A percentile compares a stretch with the other conserved stretches of the same genome.
Conservation (phyloP, 306 rosid species). For the Corylus avellana region DNA sequence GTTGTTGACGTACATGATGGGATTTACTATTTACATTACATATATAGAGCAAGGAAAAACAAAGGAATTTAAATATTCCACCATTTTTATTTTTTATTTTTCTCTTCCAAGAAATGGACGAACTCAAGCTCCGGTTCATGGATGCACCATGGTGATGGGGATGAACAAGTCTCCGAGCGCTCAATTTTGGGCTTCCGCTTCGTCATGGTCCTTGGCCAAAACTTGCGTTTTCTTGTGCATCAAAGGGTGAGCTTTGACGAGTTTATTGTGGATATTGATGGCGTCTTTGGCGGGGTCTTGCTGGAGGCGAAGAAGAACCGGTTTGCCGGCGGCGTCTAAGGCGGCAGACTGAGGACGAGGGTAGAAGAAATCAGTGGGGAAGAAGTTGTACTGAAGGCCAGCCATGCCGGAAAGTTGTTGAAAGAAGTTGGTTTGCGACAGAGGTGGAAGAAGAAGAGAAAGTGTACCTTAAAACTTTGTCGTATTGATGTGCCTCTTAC, state of each 20-base stretch:
- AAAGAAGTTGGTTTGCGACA: too few species aligned
- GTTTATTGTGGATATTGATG: background rate
- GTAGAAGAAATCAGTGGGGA: conserved; percentile 29
- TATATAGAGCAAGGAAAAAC: too few species aligned
- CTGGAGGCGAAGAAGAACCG: background rate
- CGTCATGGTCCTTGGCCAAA: background rate
- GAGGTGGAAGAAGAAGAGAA: background rate
- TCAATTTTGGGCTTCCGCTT: background rate
- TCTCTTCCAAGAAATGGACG: background rate
- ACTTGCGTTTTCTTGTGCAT: background rate
- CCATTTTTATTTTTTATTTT: too few species aligned
- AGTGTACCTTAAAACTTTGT: background rate
- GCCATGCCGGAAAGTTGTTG: conserved; percentile 9
- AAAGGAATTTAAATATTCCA: too few species aligned
- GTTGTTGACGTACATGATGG: background rate
- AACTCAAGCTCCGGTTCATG: background rate
- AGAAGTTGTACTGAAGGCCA: conserved; percentile 39
- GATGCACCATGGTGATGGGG: background rate
- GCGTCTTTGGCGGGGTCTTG: background rate
- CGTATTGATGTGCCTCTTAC: background rate
- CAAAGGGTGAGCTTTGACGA: background rate
- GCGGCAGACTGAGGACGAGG: conserved; percentile 12
- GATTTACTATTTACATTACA: background rate
- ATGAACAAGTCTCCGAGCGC: too few species aligned
- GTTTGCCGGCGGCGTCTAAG: background rate